Base-by-base conservation (phyloP, 164 flowering plant species). In the Liquidambar formosana region DNA sequence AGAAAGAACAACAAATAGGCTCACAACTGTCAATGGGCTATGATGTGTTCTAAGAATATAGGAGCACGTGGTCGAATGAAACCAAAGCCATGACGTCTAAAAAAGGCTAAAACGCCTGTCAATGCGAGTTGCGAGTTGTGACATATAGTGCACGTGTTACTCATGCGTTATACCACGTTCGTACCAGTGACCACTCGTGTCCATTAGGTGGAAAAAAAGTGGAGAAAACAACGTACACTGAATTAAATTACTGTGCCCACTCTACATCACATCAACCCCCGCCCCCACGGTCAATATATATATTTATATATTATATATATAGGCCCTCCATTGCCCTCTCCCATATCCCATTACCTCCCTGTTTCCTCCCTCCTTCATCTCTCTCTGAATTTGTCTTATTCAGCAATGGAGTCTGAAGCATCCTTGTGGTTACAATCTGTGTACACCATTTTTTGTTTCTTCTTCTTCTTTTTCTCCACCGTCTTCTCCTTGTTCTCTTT, bases 381-480 rank as follows among this genome's bases (percentile, higher is more conserved):
- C 49, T 47, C 49, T 47, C 49, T 47, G 2, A 10, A 47, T 47
- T 47, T 47, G 15, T 47, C n/a, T 15, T 47, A 47, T 15, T 47
- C 16, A 11, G 16, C 49, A 11, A 47, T 47, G 49, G 49, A 47
- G 16, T 47, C 49, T 15, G 49, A 47, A 15, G 8, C 49, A 3
- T 47, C 49, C 12, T 11, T 47, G 15, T 47, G 15, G 1, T 47
- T 47, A 47, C 15, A 47, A 15, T 47, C 16, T 33, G 41, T 33
- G 41, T 45, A 65, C 49, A 28, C 44, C 1, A 49, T 63, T 3
- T 43, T 80, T n/a, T 58, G 71, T 25, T 58, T 73, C 56, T 11
- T 72, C 26, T 85, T 82, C 82, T 78, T 81, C 71, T 57, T 79
- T 16, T 81, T 85, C 74, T 60, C 84, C 18, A 2, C 66, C 57